Evolutionary conservation across 495 filamentous ascomycete species (phyloP), one percentile per base, ranked within the genome.

Genomic region (Cudoniella acicularis): DNA sequence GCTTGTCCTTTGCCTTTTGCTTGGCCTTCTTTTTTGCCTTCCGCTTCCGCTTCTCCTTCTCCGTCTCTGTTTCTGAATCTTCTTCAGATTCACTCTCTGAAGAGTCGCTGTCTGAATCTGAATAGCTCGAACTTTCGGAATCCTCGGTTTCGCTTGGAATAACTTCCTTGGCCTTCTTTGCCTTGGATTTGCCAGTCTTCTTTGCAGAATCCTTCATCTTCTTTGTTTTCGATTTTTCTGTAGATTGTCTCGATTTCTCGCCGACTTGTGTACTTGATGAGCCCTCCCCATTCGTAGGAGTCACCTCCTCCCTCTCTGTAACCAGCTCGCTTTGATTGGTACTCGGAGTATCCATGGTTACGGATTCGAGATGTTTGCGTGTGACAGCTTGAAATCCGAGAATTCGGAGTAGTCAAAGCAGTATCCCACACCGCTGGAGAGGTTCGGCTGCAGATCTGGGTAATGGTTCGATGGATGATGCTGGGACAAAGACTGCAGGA

Each of bases 11-110:
- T 36, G 63, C 64, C 50, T 65, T 57, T 54, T 59, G 56, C 43
- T 69, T 69, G 1, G 68, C 63, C 47, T 67, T 54, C 56, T 75
- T 77, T 66, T 74, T 77, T 54, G 57, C 62, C 53, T 74, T 77
- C 36, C 67, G 45, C 48, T 71, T 75, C 26, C 66, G 66, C 68
- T 78, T 80, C 69, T 71, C 76, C 49, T 70, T 63, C n/a, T 63
- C 58, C 41, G 67, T 70, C 64, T 77, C 77, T 55, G 70, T 76
- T 64, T 67, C 41, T 16, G 45, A 53, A 45, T 60, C 59, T 3
- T 63, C 65, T 45, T 68, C 64, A 40, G 43, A 56, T 10, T 56
- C 52, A 52, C 63, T 65, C 45, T 64, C 65, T 25, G 63, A 63
- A 24, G 62, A 61, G 1, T 63, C 59, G 13, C 48, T 59, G 9